These are phyloP conservation scores for Gloeophyllum trabeum DNA, from an alignment of 768 basidiomycete genomes.

Conservation along the genomic window DNA sequence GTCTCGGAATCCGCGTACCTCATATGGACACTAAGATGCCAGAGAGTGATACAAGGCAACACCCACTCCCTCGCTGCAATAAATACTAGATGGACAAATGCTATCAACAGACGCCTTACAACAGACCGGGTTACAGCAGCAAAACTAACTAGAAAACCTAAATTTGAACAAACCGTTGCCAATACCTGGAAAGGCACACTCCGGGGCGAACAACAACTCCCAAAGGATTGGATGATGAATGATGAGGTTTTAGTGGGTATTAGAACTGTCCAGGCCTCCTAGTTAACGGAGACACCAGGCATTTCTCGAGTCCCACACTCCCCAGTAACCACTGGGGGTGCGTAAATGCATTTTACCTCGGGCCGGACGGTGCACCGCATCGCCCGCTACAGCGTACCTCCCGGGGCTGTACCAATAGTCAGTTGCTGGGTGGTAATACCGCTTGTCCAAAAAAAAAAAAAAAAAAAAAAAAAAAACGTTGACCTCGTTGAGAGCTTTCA, in stretches of 20 bases:
- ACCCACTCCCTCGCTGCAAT: neutral
- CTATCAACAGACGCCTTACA: neutral
- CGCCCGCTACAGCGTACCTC: neutral
- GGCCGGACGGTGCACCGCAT: neutral
- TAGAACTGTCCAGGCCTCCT: neutral
- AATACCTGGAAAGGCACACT: constrained; percentile 1
- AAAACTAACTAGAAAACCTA: neutral
- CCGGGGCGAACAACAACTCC: neutral
- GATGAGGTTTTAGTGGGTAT: constrained; percentile 5
- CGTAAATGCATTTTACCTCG: neutral
- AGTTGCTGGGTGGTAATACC: neutral
- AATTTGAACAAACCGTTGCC: neutral
- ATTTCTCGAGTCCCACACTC: neutral
- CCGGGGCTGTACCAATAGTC: neutral
- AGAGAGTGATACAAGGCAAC: constrained; percentile 11
- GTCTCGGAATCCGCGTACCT: constrained; percentile 18
- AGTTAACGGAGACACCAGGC: neutral
- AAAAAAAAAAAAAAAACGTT: too few species aligned
- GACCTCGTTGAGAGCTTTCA: too few species aligned
- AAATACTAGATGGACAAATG: neutral
- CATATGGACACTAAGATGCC: constrained; percentile 19
- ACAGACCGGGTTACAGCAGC: neutral
- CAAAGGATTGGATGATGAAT: neutral
- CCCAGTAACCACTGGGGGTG: neutral
- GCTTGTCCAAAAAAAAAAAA: neutral